Base-by-base conservation (phyloP, 352 stramenopile species). In the Bremia lactucae region DNA sequence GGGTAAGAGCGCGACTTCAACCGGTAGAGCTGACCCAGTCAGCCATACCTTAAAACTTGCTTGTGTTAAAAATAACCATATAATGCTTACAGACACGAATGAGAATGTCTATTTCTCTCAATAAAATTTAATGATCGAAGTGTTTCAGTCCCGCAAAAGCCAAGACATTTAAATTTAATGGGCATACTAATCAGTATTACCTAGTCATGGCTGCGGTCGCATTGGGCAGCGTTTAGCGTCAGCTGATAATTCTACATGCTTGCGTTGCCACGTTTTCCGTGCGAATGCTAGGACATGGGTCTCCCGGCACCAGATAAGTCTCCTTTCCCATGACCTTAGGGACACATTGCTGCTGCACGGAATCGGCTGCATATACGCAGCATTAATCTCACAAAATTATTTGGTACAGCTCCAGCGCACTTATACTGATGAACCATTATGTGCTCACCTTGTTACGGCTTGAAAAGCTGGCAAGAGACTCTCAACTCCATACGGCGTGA, bases 401-500 rank as follows among this genome's bases (percentile, higher is more conserved):
- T 89, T 4, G 73, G 71, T 5, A 90, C 67, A 20, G 59, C 65
- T 13, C 72, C 75, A 10, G 65, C 72, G 42, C 89, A 92, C 42
- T 89, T 77, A 48, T 87, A 69, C 52, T 87, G 72, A 50, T 89
- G 79, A 3, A 53, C 60, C 24, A 89, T 65, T 53, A 87, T 55
- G 55, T 88, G 75, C 59, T 88, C 74, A 35, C 89, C 80, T 52
- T 89, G 80, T 57, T 88, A 92, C 2, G 80, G 79, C 42, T 83
- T 81, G 53, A 43, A 87, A 89, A 41, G 72, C 80, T 23, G 76
- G 73, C 11, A 85, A 75, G 13, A 74, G 73, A 23, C 79, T 76
- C 37, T 92, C 79, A 21, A 87, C 78, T 34, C 75, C 75, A 54
- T 92, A 92, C 46, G 80, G 80, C 52, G 88, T 78, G 58, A 42